Evolutionary conservation across 2,329 filamentous ascomycete species (phyloP), one percentile per base, ranked within the genome.

Genomic region (Cryphonectria japonica): DNA sequence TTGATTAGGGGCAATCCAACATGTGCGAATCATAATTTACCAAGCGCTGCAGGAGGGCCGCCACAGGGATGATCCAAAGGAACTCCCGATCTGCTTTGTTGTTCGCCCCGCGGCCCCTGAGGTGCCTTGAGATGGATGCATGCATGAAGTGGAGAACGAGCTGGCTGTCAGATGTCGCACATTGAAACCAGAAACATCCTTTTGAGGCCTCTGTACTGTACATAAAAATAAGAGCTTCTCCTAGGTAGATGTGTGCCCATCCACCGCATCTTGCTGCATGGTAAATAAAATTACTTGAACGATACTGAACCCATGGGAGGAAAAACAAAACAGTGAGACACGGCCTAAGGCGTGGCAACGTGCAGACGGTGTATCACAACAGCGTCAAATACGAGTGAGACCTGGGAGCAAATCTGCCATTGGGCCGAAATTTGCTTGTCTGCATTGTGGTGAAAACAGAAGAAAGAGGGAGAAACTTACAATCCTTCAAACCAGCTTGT

Each of bases 21-120:
- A 11, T n/a, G 43, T 46, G 63, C 63, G 63, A 65, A 65, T 59
- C 64, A 62, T 64, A 67, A n/a, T 41, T 57, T 70, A 26, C 65
- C 60, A 50, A 52, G 32, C 52, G 62, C 52, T 61, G 34, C n/a
- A 22, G 39, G 59, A 43, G 57, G 37, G 22, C 34, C 34, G 6
- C 39, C 29, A 6, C n/a, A 57, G 50, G 37, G 29, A 26, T 61
- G 59, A 61, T 61, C 34, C 16, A 26, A 16, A 61, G 16, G 26
- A n/a, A 11, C 26, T 26, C 26, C 26, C 26, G 26, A 26, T 39
- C 22, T 37, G 22, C 59, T 61, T 61, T 61, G 59, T n/a, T 61
- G 32, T 32, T 11, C 32, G 26, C 32, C 59, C 34, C 59, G n/a
- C 59, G 34, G 32, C 34, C 59, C 16, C 34, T 22, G 16, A 19